Evolutionary conservation across 2,329 filamentous ascomycete genomes (phyloP).

Genomic region (Cladosporium sp.): DNA sequence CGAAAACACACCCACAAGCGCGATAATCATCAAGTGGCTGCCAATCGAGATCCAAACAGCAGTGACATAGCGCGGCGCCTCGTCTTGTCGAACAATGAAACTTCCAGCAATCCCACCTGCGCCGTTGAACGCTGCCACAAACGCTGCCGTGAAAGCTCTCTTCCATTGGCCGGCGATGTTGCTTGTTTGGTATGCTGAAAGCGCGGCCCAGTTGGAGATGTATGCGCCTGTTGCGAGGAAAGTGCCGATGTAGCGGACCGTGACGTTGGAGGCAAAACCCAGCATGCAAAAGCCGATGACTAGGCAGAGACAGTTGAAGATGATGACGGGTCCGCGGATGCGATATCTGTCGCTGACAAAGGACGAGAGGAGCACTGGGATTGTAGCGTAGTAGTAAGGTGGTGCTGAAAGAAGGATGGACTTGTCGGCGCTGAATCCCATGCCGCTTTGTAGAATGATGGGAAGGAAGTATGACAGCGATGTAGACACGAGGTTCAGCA

Average conservation of each 20-base stretch:
- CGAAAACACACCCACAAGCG: slow-evolving; percentile 31
- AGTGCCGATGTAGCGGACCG: slow-evolving; percentile 64
- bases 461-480: slow-evolving; percentile 66
- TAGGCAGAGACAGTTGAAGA: slow-evolving; percentile 63
- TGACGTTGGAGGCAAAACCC: slow-evolving; percentile 60
- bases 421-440: slow-evolving; percentile 45
- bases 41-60: slow-evolving; percentile 69
- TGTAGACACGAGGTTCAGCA: slow-evolving; percentile 67
- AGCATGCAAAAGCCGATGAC: slow-evolving; percentile 67
- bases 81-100: slow-evolving; percentile 62
- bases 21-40: slow-evolving; percentile 35
- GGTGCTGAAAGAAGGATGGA: slow-evolving; percentile 64
- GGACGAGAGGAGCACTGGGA: slow-evolving; percentile 65
- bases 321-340: slow-evolving; percentile 62
- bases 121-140: slow-evolving; percentile 60
- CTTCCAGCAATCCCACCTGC: slow-evolving; percentile 65
- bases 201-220: slow-evolving; percentile 67
- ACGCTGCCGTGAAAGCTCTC: slow-evolving; percentile 61
- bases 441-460: slow-evolving; percentile 43
- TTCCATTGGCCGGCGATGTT: slow-evolving; percentile 66
- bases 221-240: slow-evolving; percentile 69
- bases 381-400: slow-evolving; percentile 67
- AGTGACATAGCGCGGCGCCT: slow-evolving; percentile 64
- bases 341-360: slow-evolving; percentile 61
- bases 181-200: slow-evolving; percentile 64